Evolutionary conservation across 805 yeast species (phyloP).

Genomic region (Blastobotrys robertii): DNA sequence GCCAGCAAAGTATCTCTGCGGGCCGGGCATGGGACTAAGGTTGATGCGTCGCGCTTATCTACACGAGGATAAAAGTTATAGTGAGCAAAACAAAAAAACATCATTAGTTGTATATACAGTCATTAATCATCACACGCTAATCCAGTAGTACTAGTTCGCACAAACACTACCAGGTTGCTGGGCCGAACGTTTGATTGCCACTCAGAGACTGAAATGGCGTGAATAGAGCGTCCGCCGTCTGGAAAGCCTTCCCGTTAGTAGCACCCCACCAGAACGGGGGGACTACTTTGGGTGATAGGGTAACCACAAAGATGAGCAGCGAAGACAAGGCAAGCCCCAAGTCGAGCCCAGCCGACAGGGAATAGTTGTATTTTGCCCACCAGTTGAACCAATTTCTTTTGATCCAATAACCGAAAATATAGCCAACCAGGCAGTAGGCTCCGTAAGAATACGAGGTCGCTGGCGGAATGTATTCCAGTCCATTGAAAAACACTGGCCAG

Average conservation of each 20-base stretch:
- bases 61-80: neutral
- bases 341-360: conserved; percentile 55
- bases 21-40: neutral
- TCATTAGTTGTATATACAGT: conserved; percentile 1
- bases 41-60: neutral
- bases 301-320: conserved; percentile 44
- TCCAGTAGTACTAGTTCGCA: neutral
- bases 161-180: conserved; percentile 34
- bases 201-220: conserved; percentile 27
- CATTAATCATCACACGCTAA: conserved; percentile 1
- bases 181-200: conserved; percentile 40
- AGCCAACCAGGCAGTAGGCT: conserved; percentile 45
- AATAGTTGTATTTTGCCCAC: conserved; percentile 73
- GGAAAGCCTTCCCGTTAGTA: conserved; percentile 33
- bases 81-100: neutral
- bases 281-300: conserved; percentile 33
- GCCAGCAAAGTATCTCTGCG: conserved; percentile 15
- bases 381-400: conserved; percentile 48
- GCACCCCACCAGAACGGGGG: conserved; percentile 62
- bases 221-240: conserved; percentile 29
- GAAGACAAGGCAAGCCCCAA: conserved; percentile 60
- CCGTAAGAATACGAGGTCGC: conserved; percentile 62
- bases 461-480: conserved; percentile 60
- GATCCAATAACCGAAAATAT: conserved; percentile 46
- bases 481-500: conserved; percentile 58